Conservation (phyloP, 2,329 filamentous ascomycete species). For the Aureobasidium pullulans region DNA sequence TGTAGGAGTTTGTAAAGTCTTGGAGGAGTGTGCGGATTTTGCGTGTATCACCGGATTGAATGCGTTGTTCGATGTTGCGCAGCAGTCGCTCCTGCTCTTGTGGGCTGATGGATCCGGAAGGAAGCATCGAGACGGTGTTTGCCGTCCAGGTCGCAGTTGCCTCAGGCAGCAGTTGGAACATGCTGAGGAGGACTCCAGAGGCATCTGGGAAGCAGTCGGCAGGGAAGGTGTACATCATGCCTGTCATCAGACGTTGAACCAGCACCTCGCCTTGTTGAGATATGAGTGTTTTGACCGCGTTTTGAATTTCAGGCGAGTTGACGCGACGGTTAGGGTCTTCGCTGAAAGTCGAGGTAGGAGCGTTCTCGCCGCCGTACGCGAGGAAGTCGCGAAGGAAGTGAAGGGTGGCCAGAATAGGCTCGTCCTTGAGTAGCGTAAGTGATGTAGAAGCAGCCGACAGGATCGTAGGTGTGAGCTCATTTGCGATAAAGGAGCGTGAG, state of each 20-base stretch:
- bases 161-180: slow-evolving; percentile 79
- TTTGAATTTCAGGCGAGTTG: slow-evolving; percentile 62
- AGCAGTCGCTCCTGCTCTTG: slow-evolving; percentile 76
- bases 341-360: slow-evolving; percentile 50
- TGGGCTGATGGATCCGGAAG: slow-evolving; percentile 70
- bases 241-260: slow-evolving; percentile 83
- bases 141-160: slow-evolving; percentile 78
- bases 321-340: slow-evolving; percentile 49
- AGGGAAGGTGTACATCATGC: slow-evolving; percentile 99
- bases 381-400: slow-evolving; percentile 91
- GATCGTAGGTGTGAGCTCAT: slow-evolving; percentile 70
- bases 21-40: slow-evolving; percentile 81
- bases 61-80: slow-evolving; percentile 66
- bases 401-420: slow-evolving; percentile 82
- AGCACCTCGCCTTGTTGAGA: slow-evolving; percentile 61
- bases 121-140: slow-evolving; percentile 74
- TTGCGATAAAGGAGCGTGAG: slow-evolving; percentile 73
- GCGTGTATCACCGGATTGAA: slow-evolving; percentile 61
- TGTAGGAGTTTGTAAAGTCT: slow-evolving; percentile 94
- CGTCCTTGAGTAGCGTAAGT: slow-evolving; percentile 80
- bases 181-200: slow-evolving; percentile 78
- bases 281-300: slow-evolving; percentile 66
- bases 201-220: slow-evolving; percentile 92
- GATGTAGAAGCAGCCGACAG: slow-evolving; percentile 82
- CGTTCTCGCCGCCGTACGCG: slow-evolving; percentile 73